Conservation (phyloP, 2,329 filamentous ascomycete genomes). For the Colletotrichum acutatum region DNA sequence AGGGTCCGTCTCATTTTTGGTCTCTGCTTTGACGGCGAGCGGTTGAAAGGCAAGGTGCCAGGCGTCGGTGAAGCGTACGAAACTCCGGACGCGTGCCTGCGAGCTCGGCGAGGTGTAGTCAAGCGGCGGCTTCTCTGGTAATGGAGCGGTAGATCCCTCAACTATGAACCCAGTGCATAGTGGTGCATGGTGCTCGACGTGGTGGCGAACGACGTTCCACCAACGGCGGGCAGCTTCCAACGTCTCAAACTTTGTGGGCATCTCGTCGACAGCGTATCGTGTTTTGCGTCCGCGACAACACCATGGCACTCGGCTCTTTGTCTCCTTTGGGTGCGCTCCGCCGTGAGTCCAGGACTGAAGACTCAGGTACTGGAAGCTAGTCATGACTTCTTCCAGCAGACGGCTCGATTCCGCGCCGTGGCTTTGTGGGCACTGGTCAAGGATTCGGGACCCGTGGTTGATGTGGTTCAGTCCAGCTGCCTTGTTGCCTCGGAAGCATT, state of each 20-base stretch:
- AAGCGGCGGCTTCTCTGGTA: background rate
- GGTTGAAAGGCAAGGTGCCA: slow-evolving; percentile 10
- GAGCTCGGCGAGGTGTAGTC: slow-evolving; percentile 3
- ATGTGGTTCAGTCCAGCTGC: slow-evolving; percentile 52
- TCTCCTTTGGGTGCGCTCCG: slow-evolving; percentile 1
- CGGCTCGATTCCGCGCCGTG: background rate
- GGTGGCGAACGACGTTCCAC: slow-evolving; percentile 17
- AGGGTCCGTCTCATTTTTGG: background rate
- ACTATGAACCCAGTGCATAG: slow-evolving; percentile 11
- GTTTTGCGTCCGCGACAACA: slow-evolving; percentile 13
- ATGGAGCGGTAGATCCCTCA: background rate
- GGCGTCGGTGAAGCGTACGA: background rate
- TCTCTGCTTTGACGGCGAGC: background rate
- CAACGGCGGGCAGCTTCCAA: slow-evolving; percentile 10
- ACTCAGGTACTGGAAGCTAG: slow-evolving; percentile 6
- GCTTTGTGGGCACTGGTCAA: background rate
- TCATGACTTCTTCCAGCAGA: background rate
- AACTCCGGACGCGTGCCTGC: background rate
- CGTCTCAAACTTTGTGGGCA: slow-evolving; percentile 10
- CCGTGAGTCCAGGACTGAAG: slow-evolving; percentile 7
- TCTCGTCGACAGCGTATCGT: slow-evolving; percentile 23
- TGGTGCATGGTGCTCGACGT: slow-evolving; percentile 17
- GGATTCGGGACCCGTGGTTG: slow-evolving; percentile 43
- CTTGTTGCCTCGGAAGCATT: slow-evolving; percentile 51
- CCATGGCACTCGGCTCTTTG: slow-evolving; percentile 7